Evolutionary conservation across 2,329 filamentous ascomycete species (phyloP).

Genomic region (Trichoderma simmonsii): DNA sequence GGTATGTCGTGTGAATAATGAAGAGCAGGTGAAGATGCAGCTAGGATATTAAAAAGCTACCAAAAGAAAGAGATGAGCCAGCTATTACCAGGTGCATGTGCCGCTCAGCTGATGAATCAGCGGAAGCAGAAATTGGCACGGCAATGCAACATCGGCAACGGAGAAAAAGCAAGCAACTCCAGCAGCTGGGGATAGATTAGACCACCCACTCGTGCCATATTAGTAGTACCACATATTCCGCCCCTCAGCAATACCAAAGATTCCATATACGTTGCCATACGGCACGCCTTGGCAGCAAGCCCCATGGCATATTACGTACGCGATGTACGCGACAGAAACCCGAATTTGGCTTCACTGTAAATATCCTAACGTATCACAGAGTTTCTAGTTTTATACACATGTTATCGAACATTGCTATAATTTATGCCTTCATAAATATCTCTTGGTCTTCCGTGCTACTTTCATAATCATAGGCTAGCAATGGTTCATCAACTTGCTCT

Average conservation of each 20-base stretch:
- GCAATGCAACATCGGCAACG: neutral
- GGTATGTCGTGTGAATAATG: neutral
- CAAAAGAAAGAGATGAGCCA: neutral
- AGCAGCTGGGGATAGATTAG: neutral
- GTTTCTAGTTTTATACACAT: no score
- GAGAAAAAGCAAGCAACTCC: neutral
- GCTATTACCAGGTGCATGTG: no score
- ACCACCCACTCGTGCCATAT: neutral
- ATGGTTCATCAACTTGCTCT: no score
- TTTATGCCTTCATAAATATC: no score
- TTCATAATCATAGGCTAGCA: no score
- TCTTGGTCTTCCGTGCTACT: no score
- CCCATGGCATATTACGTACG: neutral
- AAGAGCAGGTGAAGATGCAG: neutral
- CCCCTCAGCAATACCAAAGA: neutral
- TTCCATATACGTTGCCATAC: neutral
- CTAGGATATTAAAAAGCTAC: neutral
- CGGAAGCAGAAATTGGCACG: neutral
- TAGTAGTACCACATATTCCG: neutral
- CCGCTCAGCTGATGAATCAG: neutral
- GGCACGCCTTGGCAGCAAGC: no score
- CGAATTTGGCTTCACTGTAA: no score
- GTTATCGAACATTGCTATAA: no score
- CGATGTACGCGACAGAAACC: neutral
- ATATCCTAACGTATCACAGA: no score